Evolutionary conservation across 106 monocot genomes (phyloP), one percentile per base, ranked within the genome.

Genomic region (Dioscorea dumetorum): DNA sequence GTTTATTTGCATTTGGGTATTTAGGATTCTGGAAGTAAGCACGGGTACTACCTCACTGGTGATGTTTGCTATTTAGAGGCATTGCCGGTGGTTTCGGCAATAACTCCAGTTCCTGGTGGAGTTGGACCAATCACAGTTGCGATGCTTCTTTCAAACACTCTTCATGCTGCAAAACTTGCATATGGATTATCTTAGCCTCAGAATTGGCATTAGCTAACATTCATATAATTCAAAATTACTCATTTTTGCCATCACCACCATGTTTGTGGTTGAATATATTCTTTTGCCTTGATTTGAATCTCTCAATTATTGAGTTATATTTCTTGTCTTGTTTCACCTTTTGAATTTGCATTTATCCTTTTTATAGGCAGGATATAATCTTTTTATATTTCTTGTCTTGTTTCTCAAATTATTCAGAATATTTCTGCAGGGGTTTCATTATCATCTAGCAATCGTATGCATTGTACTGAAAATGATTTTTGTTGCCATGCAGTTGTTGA

Each of bases 1-100:
- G 22, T 7, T 70, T 13, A 58, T 2, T 68, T 22, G 22, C 67
- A 41, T 5, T 41, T 41, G 41, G 41, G 28, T 8, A 41, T 41
- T 10, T 6, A 95, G 95, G 92, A 97, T 73, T 78, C 82, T 13
- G 69, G 50, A 31, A 76, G 72, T 11, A 87, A 90, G 71, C 67
- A 92, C 62, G 97, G 97, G 17, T 97, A 92, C 74, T 67, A 73
- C 61, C 77, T 97, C 16, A 79, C 67, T 24, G 92, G 97, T 54
- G 97, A 97, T 73, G 97, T 92, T 61, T 92, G 89, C 75, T 97
- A 74, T 35, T 87, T 89, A 74, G 97, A 97, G 76, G 97, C 91
- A 22, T 53, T 85, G 76, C 51, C 87, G 70, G 75, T 97, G 70
- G 89, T 74, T 17, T 87, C 89, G 48, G 89, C 87, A 23, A 92